Conservation (phyloP, 805 yeast species). For the Wickerhamiella slavikovae region DNA sequence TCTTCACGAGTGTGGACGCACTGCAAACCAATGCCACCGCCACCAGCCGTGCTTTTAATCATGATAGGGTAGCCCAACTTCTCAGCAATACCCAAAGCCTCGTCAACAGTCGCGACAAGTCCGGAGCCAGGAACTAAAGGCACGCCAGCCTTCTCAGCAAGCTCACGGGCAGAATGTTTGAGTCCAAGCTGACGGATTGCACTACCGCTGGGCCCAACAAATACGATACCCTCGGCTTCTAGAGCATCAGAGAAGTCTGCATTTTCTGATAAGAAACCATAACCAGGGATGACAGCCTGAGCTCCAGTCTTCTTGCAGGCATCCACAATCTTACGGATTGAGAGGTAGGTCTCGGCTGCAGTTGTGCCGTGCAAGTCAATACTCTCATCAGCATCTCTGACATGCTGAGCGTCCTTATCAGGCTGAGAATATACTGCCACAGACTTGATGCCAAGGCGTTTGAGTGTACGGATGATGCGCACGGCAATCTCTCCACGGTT, state of each 20-base stretch:
- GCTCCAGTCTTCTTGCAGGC: constrained; percentile 75
- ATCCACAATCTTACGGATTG: constrained; percentile 61
- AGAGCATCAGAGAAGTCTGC: constrained; percentile 90
- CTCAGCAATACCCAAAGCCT: constrained; percentile 58
- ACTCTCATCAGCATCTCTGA: constrained; percentile 59
- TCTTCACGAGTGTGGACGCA: constrained; percentile 72
- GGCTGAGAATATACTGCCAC: constrained; percentile 84
- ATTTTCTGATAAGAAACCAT: constrained; percentile 89
- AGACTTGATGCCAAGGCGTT: constrained; percentile 54
- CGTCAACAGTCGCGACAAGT: constrained; percentile 45
- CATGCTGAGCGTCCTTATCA: constrained; percentile 79
- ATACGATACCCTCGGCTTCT: constrained; percentile 60
- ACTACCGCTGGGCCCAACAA: constrained; percentile 93
- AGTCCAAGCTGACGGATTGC: constrained; percentile 81
- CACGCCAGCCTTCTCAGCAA: constrained; percentile 78
- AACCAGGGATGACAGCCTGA: constrained; percentile 95
- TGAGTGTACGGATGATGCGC: constrained; percentile 72
- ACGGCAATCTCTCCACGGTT: constrained; percentile 98
- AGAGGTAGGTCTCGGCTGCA: constrained; percentile 81
- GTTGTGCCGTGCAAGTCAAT: constrained; percentile 60
- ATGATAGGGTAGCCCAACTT: constrained; percentile 67
- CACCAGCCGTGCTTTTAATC: constrained; percentile 97
- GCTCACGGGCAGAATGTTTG: constrained; percentile 91
- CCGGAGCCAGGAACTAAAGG: constrained; percentile 98
- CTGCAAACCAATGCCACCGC: constrained; percentile 96